A percentile compares a stretch with the other conserved stretches of the same genome.
phyloP scores from a whole-genome alignment of 139 green algal species.

The Coccomyxa sp. region DNA sequence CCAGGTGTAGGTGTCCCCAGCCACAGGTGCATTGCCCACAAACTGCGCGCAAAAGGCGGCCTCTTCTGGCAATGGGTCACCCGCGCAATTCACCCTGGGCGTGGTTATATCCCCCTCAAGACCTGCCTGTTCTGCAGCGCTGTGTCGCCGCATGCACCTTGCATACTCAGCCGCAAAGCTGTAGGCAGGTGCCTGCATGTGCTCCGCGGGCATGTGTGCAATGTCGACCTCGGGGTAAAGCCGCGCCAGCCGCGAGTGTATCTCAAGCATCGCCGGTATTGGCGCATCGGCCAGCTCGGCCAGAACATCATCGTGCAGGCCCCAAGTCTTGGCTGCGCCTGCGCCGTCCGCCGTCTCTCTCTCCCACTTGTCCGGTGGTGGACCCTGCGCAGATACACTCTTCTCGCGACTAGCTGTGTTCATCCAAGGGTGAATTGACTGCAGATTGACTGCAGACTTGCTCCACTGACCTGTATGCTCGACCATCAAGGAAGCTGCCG shows the following conservation, averaged over 20 bases:
- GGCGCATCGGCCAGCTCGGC: conserved; percentile 23
- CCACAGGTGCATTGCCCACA: conserved; percentile 77
- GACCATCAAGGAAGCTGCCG: too few species aligned
- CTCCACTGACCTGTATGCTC: too few species aligned
- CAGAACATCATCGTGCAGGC: conserved; percentile 45
- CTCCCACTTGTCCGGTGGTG: conserved; percentile 52
- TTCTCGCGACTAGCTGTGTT: not conserved
- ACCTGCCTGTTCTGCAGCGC: not conserved
- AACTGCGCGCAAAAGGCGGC: conserved; percentile 50
- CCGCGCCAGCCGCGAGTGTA: conserved; percentile 57
- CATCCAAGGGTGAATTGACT: too few species aligned
- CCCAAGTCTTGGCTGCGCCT: conserved; percentile 49
- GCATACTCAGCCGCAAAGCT: not conserved
- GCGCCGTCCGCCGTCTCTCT: conserved; percentile 52
- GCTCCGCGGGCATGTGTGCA: conserved; percentile 64
- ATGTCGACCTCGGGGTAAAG: conserved; percentile 74
- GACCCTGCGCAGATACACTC: not conserved
- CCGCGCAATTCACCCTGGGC: not conserved
- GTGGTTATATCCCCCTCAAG: not conserved
- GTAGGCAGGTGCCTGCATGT: not conserved
- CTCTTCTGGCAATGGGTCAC: not conserved
- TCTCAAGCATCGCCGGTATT: conserved; percentile 55
- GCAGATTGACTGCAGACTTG: too few species aligned
- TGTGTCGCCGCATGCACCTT: not conserved
- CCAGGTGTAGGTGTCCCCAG: conserved; percentile 65